Conservation (phyloP, 2,329 filamentous ascomycete species). For the Lasiodiplodia sp. region DNA sequence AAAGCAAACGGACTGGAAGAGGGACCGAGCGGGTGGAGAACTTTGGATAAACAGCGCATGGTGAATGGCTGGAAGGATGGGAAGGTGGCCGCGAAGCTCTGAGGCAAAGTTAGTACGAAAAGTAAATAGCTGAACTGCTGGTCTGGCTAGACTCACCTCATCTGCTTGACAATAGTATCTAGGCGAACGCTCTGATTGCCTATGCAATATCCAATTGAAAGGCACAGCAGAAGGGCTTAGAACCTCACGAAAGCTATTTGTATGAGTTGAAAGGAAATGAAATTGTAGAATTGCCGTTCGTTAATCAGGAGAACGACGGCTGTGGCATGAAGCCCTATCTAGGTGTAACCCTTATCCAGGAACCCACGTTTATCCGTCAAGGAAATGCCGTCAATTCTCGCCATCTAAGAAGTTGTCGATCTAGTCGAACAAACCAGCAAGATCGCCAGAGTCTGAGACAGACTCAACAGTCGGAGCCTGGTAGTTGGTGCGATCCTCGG, state of each 20-base stretch:
- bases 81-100: slow-evolving; percentile 33
- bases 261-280: not conserved
- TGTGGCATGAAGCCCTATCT: not conserved
- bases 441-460: slow-evolving; percentile 12
- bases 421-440: slow-evolving; percentile 1
- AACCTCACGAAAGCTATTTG: not conserved
- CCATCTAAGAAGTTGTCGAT: not conserved
- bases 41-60: slow-evolving; percentile 38
- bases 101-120: not conserved
- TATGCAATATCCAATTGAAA: not conserved
- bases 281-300: not conserved
- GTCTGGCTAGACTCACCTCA: too few species aligned
- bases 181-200: not conserved
- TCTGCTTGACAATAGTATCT: not conserved
- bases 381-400: not conserved
- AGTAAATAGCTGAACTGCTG: not conserved
- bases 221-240: not conserved
- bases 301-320: not conserved
- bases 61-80: slow-evolving; percentile 33
- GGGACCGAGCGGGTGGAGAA: slow-evolving; percentile 38
- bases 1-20: slow-evolving; percentile 40
- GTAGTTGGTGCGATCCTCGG: slow-evolving; percentile 34
- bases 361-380: not conserved
- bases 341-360: too few species aligned
- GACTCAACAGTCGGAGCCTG: slow-evolving; percentile 37